Percentiles rank a stretch among this genome's conserved stretches.
Evolutionary conservation across 78 protist genomes (phyloP).

Genomic region (Goniomonas avonlea): DNA sequence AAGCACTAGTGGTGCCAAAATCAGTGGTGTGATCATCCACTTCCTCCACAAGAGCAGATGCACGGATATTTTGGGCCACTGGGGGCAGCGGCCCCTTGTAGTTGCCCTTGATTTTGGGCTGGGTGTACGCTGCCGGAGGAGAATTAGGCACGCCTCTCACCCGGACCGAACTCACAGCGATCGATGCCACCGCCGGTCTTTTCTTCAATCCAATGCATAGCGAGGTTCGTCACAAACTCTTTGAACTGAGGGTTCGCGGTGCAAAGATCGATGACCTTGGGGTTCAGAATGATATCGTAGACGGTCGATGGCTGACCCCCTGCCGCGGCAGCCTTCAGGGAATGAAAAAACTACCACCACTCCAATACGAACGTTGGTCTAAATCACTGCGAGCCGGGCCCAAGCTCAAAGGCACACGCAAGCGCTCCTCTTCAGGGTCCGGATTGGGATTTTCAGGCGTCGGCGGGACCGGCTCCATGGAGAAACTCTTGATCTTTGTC

Average conservation of each 20-base stretch:
- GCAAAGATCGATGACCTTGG: background rate
- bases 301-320: background rate
- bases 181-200: constrained; percentile 5
- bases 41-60: background rate
- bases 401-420: background rate
- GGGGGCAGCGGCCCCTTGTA: background rate
- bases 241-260: background rate
- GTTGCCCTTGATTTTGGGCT: background rate
- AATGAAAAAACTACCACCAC: too few species aligned
- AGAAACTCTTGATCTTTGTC: too few species aligned
- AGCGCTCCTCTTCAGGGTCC: constrained; percentile 7
- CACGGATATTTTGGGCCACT: background rate
- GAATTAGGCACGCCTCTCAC: too few species aligned
- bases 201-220: constrained; percentile 6
- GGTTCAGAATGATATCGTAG: background rate
- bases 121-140: too few species aligned
- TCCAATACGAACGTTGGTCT: too few species aligned
- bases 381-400: constrained; percentile 22
- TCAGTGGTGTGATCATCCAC: background rate
- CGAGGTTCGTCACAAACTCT: background rate
- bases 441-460: too few species aligned
- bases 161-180: background rate
- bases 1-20: too few species aligned
- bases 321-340: background rate
- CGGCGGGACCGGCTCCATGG: too few species aligned